These are phyloP conservation scores for Pichia nanzhaoensis DNA, from an alignment of 805 yeast species.

Conservation along the genomic window DNA sequence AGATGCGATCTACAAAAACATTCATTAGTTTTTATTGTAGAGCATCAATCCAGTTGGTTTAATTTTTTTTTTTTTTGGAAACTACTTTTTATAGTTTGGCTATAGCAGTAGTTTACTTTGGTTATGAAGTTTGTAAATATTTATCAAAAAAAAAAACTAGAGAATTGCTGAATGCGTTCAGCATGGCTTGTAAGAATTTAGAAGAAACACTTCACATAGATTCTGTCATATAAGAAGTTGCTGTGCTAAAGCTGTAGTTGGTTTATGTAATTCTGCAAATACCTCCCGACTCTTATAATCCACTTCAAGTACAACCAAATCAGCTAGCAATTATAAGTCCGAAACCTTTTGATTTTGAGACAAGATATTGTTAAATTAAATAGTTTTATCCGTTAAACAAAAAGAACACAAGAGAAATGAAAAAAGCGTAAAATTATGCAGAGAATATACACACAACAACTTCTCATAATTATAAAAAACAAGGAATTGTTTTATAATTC, in stretches of 20 bases:
- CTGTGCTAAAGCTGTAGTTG: no score
- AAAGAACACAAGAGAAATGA: slow-evolving; percentile 8
- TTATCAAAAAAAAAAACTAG: neutral
- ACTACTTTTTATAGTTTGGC: neutral
- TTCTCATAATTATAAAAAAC: slow-evolving; percentile 4
- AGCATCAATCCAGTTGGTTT: neutral
- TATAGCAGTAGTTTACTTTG: neutral
- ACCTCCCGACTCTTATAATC: no score
- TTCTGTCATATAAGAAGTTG: no score
- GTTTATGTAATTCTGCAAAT: no score
- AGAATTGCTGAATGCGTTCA: no score
- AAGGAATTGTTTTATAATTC: neutral
- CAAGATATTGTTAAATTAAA: slow-evolving; percentile 2
- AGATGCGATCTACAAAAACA: slow-evolving; percentile 59
- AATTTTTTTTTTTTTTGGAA: neutral
- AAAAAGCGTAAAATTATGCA: slow-evolving; percentile 7
- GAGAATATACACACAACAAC: slow-evolving; percentile 6
- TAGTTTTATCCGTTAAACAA: neutral
- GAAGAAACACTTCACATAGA: no score
- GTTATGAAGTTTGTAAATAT: no score
- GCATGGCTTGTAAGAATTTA: no score
- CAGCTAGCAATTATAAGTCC: no score
- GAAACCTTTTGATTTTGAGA: no score
- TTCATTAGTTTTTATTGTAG: slow-evolving; percentile 3
- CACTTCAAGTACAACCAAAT: no score